phyloP scores from a whole-genome alignment of 2,329 filamentous ascomycete species.

The Cytospora mali region DNA sequence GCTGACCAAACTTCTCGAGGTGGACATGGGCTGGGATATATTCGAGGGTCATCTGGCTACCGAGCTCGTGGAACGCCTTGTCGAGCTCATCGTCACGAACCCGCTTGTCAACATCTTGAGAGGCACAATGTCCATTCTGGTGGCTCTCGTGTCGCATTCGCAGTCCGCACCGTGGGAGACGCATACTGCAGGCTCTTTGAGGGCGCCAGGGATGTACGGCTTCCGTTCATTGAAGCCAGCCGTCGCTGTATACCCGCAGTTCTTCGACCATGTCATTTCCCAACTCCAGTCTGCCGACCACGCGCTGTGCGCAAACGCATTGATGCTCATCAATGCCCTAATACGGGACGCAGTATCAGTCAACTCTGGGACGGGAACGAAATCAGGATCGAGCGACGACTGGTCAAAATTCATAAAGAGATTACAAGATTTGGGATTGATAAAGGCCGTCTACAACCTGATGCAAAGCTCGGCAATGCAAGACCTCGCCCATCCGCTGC shows the following conservation, averaged over 20 bases:
- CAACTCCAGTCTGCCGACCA: slow-evolving; percentile 94
- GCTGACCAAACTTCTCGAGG: slow-evolving; percentile 82
- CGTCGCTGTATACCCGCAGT: slow-evolving; percentile 87
- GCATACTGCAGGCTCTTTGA: slow-evolving; percentile 32
- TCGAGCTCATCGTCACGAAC: slow-evolving; percentile 91
- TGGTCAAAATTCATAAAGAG: slow-evolving; percentile 96
- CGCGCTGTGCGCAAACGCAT: slow-evolving; percentile 89
- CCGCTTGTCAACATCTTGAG: slow-evolving; percentile 96
- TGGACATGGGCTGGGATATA: slow-evolving; percentile 97
- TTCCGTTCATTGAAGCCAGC: slow-evolving; percentile 92
- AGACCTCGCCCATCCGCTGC: slow-evolving; percentile 83
- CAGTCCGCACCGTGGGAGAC: slow-evolving; percentile 54
- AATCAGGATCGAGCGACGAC: slow-evolving; percentile 59
- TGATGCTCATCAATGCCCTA: slow-evolving; percentile 93
- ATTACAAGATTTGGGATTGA: slow-evolving; percentile 88
- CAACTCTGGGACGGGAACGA: slow-evolving; percentile 37
- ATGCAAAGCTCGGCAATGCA: slow-evolving; percentile 95
- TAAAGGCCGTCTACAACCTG: slow-evolving; percentile 85
- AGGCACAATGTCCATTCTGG: slow-evolving; percentile 94
- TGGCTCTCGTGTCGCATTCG: slow-evolving; percentile 87
- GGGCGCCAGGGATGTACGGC: slow-evolving; percentile 68
- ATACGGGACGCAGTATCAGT: slow-evolving; percentile 84
- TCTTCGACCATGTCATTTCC: slow-evolving; percentile 90
- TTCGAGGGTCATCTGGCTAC: slow-evolving; percentile 65
- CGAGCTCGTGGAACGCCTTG: slow-evolving; percentile 74